Percentiles rank a stretch among this genome's conserved stretches.
Conservation (phyloP, 2,329 filamentous ascomycete species). For the Calonectria naviculata region DNA sequence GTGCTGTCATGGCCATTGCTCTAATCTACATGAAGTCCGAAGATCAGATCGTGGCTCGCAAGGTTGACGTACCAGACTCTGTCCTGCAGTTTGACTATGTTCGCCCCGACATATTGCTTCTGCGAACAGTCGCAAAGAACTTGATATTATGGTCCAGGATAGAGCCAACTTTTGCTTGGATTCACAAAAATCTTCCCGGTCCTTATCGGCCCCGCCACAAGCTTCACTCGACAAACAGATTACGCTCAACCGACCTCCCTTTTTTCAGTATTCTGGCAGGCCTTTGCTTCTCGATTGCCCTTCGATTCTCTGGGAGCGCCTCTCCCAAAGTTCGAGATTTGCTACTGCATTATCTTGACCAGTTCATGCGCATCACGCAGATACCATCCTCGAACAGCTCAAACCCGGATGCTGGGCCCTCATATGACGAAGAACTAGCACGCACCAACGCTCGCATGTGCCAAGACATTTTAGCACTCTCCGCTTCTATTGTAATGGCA, state of each 20-base stretch:
- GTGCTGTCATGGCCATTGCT: constrained; percentile 89
- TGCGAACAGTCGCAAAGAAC: constrained; percentile 90
- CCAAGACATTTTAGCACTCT: constrained; percentile 86
- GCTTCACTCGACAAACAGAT: constrained; percentile 67
- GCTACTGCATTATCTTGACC: constrained; percentile 84
- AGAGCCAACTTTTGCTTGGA: constrained; percentile 78
- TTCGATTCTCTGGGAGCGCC: constrained; percentile 80
- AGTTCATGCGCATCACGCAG: constrained; percentile 82
- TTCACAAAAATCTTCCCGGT: constrained; percentile 76
- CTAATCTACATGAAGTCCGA: constrained; percentile 98
- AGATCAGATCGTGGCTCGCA: constrained; percentile 85
- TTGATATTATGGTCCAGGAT: constrained; percentile 94
- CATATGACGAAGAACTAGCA: constrained; percentile 87
- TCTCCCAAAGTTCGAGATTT: constrained; percentile 80
- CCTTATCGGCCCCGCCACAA: constrained; percentile 73
- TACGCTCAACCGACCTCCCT: constrained; percentile 86
- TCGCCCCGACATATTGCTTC: constrained; percentile 89
- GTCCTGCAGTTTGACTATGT: constrained; percentile 95
- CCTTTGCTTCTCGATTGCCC: constrained; percentile 82
- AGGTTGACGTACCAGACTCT: constrained; percentile 93
- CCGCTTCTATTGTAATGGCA: constrained; percentile 91
- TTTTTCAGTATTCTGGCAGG: constrained; percentile 94
- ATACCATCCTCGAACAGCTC: constrained; percentile 54
- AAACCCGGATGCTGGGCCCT: constrained; percentile 45
- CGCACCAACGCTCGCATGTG: constrained; percentile 89